Percentiles rank a stretch among this genome's conserved stretches.
Conservation (phyloP, 2,329 filamentous ascomycete genomes). For the Penicillium sp. region DNA sequence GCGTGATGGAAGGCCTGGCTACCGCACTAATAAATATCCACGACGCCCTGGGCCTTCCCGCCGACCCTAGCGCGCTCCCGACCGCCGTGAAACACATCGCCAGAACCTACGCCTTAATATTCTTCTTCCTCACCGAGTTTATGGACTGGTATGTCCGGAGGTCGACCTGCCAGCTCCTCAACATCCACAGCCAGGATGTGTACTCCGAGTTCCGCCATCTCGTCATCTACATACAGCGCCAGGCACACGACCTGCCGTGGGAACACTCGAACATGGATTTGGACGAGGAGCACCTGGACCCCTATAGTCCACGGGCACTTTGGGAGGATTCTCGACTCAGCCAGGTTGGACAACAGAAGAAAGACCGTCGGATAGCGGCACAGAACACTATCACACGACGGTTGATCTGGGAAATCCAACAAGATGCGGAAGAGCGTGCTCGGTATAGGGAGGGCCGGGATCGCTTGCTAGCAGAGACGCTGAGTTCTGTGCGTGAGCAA, state of each 20-base stretch:
- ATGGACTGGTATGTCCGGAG: slow-evolving; percentile 42
- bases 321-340: slow-evolving; percentile 36
- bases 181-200: slow-evolving; percentile 38
- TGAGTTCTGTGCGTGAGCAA: slow-evolving; percentile 26
- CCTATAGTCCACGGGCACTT: slow-evolving; percentile 24
- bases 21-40: slow-evolving; percentile 37
- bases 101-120: slow-evolving; percentile 37
- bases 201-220: slow-evolving; percentile 37
- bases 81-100: slow-evolving; percentile 26
- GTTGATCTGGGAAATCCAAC: slow-evolving; percentile 41
- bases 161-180: slow-evolving; percentile 37
- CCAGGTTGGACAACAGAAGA: slow-evolving; percentile 35
- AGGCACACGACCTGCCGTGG: slow-evolving; percentile 22
- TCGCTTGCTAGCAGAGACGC: slow-evolving; percentile 28
- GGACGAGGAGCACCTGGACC: slow-evolving; percentile 24
- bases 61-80: slow-evolving; percentile 11
- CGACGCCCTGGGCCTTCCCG: slow-evolving; percentile 26
- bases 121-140: slow-evolving; percentile 40
- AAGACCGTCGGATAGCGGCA: slow-evolving; percentile 34
- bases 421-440: slow-evolving; percentile 32
- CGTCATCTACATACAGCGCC: slow-evolving; percentile 32
- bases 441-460: slow-evolving; percentile 29
- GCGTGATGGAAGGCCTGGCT: slow-evolving; percentile 37
- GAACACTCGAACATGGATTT: slow-evolving; percentile 26
- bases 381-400: slow-evolving; percentile 40